Evolutionary conservation across 1,284 basidiomycete species (phyloP).

Genomic region (Sanghuangporus weigelae): DNA sequence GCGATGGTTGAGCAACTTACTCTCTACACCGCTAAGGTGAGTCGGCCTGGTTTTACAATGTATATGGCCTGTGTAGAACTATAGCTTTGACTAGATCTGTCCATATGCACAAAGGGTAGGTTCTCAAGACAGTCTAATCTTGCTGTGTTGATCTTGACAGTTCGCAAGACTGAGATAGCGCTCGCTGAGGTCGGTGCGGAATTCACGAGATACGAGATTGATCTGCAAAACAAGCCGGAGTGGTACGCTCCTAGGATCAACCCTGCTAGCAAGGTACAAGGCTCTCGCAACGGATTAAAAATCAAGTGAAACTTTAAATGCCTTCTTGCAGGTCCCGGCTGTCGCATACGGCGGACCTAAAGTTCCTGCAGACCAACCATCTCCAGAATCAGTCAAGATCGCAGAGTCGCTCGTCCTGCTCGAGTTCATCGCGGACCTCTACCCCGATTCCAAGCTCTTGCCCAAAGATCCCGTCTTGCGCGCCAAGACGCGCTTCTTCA

Average conservation of each 20-base stretch:
- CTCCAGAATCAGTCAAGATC: conserved; percentile 35
- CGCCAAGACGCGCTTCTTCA: conserved; percentile 56
- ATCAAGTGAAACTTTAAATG: not conserved
- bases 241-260: conserved; percentile 62
- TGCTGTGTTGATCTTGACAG: conserved; percentile 14
- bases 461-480: conserved; percentile 49
- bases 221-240: conserved; percentile 56
- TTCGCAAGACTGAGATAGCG: conserved; percentile 47
- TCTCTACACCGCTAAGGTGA: conserved; percentile 44
- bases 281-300: not conserved
- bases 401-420: conserved; percentile 58
- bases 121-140: not conserved
- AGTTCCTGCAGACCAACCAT: conserved; percentile 11
- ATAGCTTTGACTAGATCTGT: conserved; percentile 30
- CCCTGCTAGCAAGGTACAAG: conserved; percentile 52
- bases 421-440: conserved; percentile 57
- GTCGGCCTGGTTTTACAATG: not conserved
- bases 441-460: conserved; percentile 40
- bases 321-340: not conserved
- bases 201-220: conserved; percentile 46
- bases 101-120: conserved; percentile 45
- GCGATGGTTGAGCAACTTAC: conserved; percentile 32
- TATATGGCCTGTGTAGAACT: not conserved
- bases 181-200: conserved; percentile 48
- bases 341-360: conserved; percentile 51